Base-by-base conservation (phyloP, 1,284 basidiomycete genomes). In the Serendipita sp. region DNA sequence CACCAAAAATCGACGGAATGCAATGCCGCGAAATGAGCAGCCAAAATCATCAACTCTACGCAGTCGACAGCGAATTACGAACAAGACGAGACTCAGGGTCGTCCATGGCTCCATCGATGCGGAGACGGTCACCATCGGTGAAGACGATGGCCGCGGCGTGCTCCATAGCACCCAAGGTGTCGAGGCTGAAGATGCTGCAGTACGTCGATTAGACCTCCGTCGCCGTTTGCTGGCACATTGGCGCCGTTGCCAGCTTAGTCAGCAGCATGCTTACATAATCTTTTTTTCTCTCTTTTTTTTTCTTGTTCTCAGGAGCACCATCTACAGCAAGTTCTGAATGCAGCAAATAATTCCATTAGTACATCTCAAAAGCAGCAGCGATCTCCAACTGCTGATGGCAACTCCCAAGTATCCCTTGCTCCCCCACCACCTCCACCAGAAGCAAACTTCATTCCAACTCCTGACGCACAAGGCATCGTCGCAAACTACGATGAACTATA, bases 21-120 rank as follows among this genome's bases (percentile, higher is more conserved):
- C 82, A 74, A 88, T 88, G 85, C 85, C 85, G 78, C 85, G 85
- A 72, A 83, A 82, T 74, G 83, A 83, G 70, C 82, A 81, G 74
- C 74, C 82, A 75, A 83, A 81, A 73, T 80, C 84, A 70, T 84
- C 84, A 64, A 82, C 84, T 68, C 85, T 88, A 75, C 80, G 87
- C 73, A 88, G 87, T 72, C 84, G 87, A 74, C 88, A 88, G 75
- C 83, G 90, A 73, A 86, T 93, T 76, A 92, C 88, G 74, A 91
- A 91, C 79, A 93, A 92, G 79, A 90, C 87, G 70, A 85, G 87
- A 67, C 85, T 93, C 71, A 85, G 84, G 77, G 85, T 93, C 77
- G 79, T 84, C 71, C 82, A 82, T 72, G 87, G 85, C 66, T 82
- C 83, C 73, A 81, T 89, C 76, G 90, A 91, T 71, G 84, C 84